Conservation (phyloP, 768 basidiomycete genomes). For the Floccularia luteovirens region DNA sequence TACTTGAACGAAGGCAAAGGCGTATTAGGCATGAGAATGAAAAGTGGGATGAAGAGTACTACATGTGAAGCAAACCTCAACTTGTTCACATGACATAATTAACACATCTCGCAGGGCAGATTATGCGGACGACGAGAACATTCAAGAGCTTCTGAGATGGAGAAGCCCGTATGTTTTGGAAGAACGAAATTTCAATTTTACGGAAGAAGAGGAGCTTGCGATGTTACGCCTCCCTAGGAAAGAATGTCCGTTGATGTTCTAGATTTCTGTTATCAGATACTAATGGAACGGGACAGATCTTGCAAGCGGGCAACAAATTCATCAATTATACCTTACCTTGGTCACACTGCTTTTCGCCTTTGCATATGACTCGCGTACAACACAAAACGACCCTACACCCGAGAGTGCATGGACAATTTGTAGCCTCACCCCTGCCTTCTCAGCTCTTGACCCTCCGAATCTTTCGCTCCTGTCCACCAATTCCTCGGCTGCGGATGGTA, state of each 20-base stretch:
- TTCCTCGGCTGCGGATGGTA: constrained; percentile 12
- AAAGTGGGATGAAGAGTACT: constrained; percentile 82
- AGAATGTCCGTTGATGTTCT: constrained; percentile 33
- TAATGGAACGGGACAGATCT: constrained; percentile 41
- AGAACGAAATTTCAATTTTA: constrained; percentile 39
- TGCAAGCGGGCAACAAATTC: constrained; percentile 44
- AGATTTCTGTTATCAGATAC: neutral
- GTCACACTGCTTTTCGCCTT: constrained; percentile 72
- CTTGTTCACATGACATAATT: neutral
- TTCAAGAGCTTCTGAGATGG: constrained; percentile 66
- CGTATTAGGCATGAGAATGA: constrained; percentile 59
- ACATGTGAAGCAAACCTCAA: constrained; percentile 46
- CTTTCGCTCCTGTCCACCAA: too few species aligned
- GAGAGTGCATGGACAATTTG: constrained; percentile 88
- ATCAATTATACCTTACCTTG: constrained; percentile 60
- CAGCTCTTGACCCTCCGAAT: constrained; percentile 74
- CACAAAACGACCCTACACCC: constrained; percentile 71
- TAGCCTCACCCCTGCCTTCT: constrained; percentile 65
- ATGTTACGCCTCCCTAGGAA: constrained; percentile 54
- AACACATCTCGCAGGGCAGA: constrained; percentile 53
- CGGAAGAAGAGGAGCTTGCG: constrained; percentile 61
- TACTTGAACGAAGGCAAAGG: constrained; percentile 40
- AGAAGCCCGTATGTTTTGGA: constrained; percentile 39
- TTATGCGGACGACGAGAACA: constrained; percentile 69
- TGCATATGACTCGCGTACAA: constrained; percentile 74